Evolutionary conservation across 1,139 yeast species (phyloP).

Genomic region (Lodderomyces margitis): DNA sequence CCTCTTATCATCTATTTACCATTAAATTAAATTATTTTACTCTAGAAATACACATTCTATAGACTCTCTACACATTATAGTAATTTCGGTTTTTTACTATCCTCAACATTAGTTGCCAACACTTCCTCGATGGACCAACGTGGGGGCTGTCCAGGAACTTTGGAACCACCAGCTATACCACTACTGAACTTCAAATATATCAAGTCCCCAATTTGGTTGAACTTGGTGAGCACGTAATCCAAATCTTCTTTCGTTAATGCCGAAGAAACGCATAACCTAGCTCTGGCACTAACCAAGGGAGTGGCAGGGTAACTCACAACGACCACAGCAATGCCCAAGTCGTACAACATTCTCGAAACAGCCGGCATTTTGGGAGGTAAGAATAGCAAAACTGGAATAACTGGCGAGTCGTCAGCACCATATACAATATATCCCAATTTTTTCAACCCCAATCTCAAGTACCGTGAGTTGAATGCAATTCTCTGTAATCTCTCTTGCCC

Average conservation of each 20-base stretch:
- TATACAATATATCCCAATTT: constrained; percentile 90
- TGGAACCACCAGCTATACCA: constrained; percentile 69
- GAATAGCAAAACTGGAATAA: constrained; percentile 81
- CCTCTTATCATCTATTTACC: too few relatives aligned
- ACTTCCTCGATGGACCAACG: constrained; percentile 80
- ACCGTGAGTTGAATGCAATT: constrained; percentile 93
- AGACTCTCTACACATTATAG: constrained; percentile 9
- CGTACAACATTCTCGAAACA: constrained; percentile 76
- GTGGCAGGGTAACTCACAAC: constrained; percentile 98
- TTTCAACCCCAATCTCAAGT: constrained; percentile 84
- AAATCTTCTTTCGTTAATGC: constrained; percentile 92
- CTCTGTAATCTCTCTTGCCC: constrained; percentile 88
- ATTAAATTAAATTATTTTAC: background rate
- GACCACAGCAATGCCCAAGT: constrained; percentile 85
- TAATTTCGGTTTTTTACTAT: constrained; percentile 48
- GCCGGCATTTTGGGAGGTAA: constrained; percentile 96
- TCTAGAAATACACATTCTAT: background rate
- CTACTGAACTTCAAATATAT: constrained; percentile 75
- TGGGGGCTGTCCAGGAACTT: constrained; percentile 57
- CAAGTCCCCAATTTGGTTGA: constrained; percentile 78
- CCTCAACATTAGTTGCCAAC: constrained; percentile 68
- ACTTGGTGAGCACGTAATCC: constrained; percentile 70
- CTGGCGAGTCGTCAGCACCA: constrained; percentile 97
- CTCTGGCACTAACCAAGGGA: constrained; percentile 85
- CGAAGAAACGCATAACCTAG: constrained; percentile 88